phyloP scores from a whole-genome alignment of 768 basidiomycete species.

The Phlebiopsis gigantea region DNA sequence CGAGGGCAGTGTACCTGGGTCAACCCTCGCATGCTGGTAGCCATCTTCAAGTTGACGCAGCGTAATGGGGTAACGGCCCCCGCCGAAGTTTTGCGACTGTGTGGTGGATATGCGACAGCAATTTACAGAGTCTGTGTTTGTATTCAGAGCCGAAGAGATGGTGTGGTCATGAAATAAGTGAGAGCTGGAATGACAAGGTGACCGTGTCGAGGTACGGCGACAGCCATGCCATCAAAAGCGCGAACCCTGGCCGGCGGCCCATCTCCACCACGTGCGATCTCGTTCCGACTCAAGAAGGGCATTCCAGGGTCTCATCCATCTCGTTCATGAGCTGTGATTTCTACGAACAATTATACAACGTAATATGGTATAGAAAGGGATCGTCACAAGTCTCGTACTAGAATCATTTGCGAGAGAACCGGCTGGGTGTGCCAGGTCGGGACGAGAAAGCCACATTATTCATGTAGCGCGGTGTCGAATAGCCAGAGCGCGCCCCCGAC shows the following conservation, averaged over 20 bases:
- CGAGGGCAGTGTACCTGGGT: constrained; percentile 58
- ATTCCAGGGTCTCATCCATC: neutral
- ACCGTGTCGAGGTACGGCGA: neutral
- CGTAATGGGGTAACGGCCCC: neutral
- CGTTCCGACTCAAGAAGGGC: neutral
- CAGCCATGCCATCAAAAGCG: neutral
- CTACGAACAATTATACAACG: neutral
- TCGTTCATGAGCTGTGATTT: neutral
- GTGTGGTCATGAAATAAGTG: neutral
- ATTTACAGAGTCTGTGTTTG: neutral
- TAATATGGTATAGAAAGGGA: neutral
- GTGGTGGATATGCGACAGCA: neutral
- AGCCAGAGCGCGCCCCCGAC: constrained; percentile 45
- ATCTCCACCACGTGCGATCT: neutral
- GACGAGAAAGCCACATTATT: constrained; percentile 38
- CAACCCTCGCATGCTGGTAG: constrained; percentile 85
- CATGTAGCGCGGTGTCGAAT: constrained; percentile 42
- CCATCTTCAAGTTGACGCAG: constrained; percentile 55
- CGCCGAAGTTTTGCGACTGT: neutral
- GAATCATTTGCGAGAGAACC: constrained; percentile 18
- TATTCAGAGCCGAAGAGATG: neutral
- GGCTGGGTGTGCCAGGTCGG: constrained; percentile 61
- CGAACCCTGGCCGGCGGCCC: neutral
- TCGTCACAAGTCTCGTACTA: neutral
- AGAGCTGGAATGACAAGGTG: neutral